Evolutionary conservation across 2,329 filamentous ascomycete genomes (phyloP).

Genomic region (Colletotrichum neosansevieriae): DNA sequence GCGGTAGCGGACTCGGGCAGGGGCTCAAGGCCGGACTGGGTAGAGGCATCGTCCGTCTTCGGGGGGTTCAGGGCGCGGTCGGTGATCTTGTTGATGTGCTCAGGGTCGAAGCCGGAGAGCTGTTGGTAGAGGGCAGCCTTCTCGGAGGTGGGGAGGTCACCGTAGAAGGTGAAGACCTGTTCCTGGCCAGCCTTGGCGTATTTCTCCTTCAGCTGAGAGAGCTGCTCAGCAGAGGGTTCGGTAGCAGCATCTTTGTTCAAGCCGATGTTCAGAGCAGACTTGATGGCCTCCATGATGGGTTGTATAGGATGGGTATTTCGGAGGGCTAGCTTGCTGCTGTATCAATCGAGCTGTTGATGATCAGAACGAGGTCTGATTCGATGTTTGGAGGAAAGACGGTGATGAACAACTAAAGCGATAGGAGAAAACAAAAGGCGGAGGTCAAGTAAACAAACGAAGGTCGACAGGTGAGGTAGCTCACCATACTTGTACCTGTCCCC

Average conservation of each 20-base stretch:
- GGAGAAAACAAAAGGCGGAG: slow-evolving; percentile 30
- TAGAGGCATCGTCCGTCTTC: slow-evolving; percentile 66
- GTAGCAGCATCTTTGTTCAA: slow-evolving; percentile 50
- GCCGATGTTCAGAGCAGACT: slow-evolving; percentile 55
- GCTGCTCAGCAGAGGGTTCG: slow-evolving; percentile 74
- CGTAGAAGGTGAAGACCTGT: slow-evolving; percentile 88
- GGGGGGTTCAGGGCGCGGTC: slow-evolving; percentile 84
- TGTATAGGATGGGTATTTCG: slow-evolving; percentile 6
- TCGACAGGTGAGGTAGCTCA: slow-evolving; percentile 26
- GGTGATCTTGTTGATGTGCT: slow-evolving; percentile 88
- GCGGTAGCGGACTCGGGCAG: slow-evolving; percentile 88
- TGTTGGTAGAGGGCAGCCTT: slow-evolving; percentile 86
- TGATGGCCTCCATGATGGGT: slow-evolving; percentile 58
- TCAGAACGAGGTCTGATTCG: background rate
- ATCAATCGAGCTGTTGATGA: background rate
- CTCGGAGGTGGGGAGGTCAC: slow-evolving; percentile 78
- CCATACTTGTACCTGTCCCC: slow-evolving; percentile 39
- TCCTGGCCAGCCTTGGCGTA: slow-evolving; percentile 82
- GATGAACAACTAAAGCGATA: slow-evolving; percentile 3
- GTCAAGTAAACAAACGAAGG: slow-evolving; percentile 21
- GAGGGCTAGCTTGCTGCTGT: background rate
- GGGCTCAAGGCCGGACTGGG: slow-evolving; percentile 77
- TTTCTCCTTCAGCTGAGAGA: slow-evolving; percentile 76
- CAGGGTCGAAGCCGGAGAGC: slow-evolving; percentile 83
- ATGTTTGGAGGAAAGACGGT: slow-evolving; percentile 1